phyloP scores from a whole-genome alignment of 441 rosid species.

The Dalechampia spathulata region DNA sequence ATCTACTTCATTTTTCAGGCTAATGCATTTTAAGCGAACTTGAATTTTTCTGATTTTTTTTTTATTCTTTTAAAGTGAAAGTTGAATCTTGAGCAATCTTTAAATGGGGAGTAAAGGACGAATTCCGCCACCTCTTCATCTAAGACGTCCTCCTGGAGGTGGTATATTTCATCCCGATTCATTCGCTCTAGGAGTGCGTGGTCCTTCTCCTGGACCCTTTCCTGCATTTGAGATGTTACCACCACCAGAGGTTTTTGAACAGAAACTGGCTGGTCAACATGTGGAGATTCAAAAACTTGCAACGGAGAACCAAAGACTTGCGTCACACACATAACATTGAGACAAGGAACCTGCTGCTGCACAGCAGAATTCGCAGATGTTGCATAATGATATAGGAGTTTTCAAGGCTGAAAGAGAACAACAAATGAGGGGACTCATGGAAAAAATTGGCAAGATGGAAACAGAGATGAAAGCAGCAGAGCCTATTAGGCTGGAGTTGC shows the following conservation, averaged over 20 bases:
- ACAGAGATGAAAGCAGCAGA: constrained; percentile 66
- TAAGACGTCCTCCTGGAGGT: constrained; percentile 61
- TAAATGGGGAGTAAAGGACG: constrained; percentile 82
- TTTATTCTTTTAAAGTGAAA: constrained; percentile 8
- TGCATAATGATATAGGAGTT: constrained; percentile 64
- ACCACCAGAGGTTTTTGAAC: constrained; percentile 84
- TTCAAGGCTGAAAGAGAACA: constrained; percentile 80
- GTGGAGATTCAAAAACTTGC: constrained; percentile 86
- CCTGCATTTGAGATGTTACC: constrained; percentile 67
- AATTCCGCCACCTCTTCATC: constrained; percentile 48
- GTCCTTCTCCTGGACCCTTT: constrained; percentile 40
- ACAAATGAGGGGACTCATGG: constrained; percentile 56
- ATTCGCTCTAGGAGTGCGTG: constrained; percentile 42
- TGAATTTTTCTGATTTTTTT: too few species aligned
- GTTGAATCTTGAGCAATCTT: constrained; percentile 8
- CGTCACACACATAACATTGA: constrained; percentile 64
- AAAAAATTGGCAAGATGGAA: constrained; percentile 72
- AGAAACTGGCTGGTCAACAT: constrained; percentile 76
- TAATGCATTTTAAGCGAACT: too few species aligned
- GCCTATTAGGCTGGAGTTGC: constrained; percentile 61
- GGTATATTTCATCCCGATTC: constrained; percentile 51
- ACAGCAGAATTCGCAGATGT: constrained; percentile 79
- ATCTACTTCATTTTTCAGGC: too few species aligned
- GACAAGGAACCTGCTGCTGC: constrained; percentile 85
- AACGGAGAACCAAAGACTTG: constrained; percentile 85